These are phyloP conservation scores for Mortierella hygrophila DNA, from an alignment of 192 early-diverging fungal species.

Conservation along the genomic window DNA sequence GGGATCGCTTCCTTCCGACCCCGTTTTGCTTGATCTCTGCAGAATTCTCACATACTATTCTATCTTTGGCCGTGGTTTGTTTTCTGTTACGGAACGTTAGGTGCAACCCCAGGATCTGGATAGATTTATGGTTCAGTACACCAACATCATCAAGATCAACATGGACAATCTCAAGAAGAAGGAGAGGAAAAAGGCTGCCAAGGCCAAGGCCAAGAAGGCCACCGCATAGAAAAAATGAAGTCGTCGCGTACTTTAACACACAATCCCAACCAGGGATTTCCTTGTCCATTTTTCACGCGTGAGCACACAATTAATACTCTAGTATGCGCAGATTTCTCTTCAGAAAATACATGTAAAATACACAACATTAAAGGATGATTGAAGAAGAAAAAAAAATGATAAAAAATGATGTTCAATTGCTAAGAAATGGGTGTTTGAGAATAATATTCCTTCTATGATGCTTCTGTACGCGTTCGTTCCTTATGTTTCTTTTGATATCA, in stretches of 20 bases:
- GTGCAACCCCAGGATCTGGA: constrained; percentile 55
- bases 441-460: neutral
- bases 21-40: no score
- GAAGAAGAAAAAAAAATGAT: neutral
- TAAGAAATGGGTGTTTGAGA: neutral
- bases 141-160: constrained; percentile 54
- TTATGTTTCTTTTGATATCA: neutral
- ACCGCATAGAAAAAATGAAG: constrained; percentile 20
- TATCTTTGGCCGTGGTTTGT: neutral
- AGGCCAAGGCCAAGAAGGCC: constrained; percentile 48
- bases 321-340: neutral
- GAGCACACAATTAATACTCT: neutral
- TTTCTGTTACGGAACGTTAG: constrained; percentile 12
- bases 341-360: neutral
- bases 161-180: constrained; percentile 55
- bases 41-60: neutral
- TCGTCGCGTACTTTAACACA: neutral
- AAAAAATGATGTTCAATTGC: constrained; percentile 1
- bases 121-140: constrained; percentile 56
- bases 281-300: neutral
- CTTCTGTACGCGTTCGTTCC: neutral
- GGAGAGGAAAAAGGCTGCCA: constrained; percentile 53
- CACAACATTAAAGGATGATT: neutral
- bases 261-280: neutral
- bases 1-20: no score